These are phyloP conservation scores for Entophlyctis luteolus DNA, from an alignment of 192 early-diverging fungal genomes.

Conservation along the genomic window DNA sequence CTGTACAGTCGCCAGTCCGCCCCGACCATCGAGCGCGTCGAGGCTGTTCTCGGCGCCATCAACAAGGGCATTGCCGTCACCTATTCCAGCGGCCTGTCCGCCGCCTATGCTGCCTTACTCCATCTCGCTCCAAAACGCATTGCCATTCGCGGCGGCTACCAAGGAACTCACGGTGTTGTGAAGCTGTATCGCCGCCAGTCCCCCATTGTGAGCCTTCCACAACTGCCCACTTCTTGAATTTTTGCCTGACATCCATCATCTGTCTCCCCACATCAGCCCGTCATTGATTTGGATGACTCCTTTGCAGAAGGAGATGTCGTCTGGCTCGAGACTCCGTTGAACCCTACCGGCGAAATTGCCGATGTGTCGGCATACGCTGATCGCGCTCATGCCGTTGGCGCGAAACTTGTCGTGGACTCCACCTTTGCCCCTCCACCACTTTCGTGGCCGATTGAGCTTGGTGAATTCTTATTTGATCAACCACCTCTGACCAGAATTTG, in stretches of 20 bases:
- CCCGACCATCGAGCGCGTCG: constrained; percentile 44
- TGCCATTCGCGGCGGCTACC: constrained; percentile 35
- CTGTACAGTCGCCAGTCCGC: constrained; percentile 51
- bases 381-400: constrained; percentile 43
- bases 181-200: neutral
- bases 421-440: constrained; percentile 74
- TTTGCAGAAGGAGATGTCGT: no score
- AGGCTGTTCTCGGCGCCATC: constrained; percentile 51
- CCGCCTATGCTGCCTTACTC: constrained; percentile 52
- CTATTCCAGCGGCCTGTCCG: constrained; percentile 58
- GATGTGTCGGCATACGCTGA: constrained; percentile 28
- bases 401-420: constrained; percentile 56
- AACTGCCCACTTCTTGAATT: neutral
- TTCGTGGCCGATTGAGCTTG: constrained; percentile 21
- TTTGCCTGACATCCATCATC: no score
- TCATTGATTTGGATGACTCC: no score
- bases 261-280: no score
- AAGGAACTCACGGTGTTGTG: constrained; percentile 28
- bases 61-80: constrained; percentile 57
- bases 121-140: constrained; percentile 49
- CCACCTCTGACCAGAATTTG: neutral
- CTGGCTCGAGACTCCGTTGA: constrained; percentile 60
- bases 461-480: neutral
- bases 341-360: constrained; percentile 57
- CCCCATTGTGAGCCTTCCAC: neutral